Evolutionary conservation across 202 grass and related monocot species (phyloP).

Genomic region (Carex arenaria): DNA sequence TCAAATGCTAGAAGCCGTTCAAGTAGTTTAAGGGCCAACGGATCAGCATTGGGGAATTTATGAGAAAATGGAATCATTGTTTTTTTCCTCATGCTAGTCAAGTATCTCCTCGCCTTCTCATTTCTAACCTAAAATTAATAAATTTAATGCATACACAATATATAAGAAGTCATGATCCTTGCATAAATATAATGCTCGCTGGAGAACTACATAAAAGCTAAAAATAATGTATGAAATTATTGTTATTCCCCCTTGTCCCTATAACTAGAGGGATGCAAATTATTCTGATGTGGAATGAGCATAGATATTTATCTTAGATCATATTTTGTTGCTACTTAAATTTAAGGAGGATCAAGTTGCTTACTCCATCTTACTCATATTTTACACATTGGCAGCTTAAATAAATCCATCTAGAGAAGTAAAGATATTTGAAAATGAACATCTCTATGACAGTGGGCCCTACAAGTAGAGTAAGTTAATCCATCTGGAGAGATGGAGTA

Average conservation of each 20-base stretch:
- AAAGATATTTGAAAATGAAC: no score
- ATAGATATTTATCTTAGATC: not conserved
- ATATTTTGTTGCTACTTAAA: no score
- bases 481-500: no score
- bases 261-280: not conserved
- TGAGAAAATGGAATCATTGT: conserved; percentile 71
- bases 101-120: conserved; percentile 96
- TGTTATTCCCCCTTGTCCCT: not conserved
- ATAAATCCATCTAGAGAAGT: no score
- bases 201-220: not conserved
- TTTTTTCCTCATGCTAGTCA: conserved; percentile 97
- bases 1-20: conserved; percentile 92
- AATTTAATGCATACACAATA: not conserved
- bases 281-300: not conserved
- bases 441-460: no score
- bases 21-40: conserved; percentile 76
- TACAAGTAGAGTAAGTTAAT: no score
- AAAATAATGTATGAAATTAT: conserved; percentile 21
- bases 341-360: no score
- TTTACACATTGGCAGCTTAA: no score
- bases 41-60: conserved; percentile 88
- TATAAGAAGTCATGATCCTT: not conserved
- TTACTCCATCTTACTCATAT: no score
- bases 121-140: conserved; percentile 65
- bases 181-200: not conserved